These are phyloP conservation scores for Medicago ruthenica DNA, from an alignment of 306 rosid genomes.

Conservation along the genomic window DNA sequence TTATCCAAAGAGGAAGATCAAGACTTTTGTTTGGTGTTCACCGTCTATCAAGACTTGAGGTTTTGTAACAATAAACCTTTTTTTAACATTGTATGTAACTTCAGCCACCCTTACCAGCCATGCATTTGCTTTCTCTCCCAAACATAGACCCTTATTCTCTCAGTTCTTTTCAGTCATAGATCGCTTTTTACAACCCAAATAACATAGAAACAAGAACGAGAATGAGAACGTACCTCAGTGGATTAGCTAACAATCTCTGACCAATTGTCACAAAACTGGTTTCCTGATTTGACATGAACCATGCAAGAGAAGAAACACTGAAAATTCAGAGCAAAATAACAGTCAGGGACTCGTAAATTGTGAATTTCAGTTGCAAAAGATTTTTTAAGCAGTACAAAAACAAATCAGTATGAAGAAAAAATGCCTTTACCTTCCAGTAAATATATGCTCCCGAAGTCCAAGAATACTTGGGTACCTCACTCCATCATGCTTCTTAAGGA, in stretches of 20 bases:
- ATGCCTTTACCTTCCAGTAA: constrained; percentile 82
- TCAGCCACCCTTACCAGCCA: constrained; percentile 17
- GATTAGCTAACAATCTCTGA: constrained; percentile 95
- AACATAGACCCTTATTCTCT: constrained; percentile 2
- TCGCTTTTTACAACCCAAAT: constrained; percentile 5
- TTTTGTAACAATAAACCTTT: constrained; percentile 18
- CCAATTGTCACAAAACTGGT: constrained; percentile 99
- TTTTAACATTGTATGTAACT: background rate
- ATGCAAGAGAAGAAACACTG: constrained; percentile 99
- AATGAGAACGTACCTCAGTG: constrained; percentile 72
- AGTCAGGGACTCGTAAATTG: constrained; percentile 35
- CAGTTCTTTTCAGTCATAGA: background rate
- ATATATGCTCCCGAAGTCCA: constrained; percentile 96
- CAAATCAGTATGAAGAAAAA: constrained; percentile 19
- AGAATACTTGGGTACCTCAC: constrained; percentile 87
- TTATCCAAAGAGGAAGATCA: constrained; percentile 21
- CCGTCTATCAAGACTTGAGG: constrained; percentile 23
- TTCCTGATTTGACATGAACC: constrained; percentile 99
- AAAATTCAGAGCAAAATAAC: constrained; percentile 48
- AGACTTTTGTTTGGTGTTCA: constrained; percentile 4
- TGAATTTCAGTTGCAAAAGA: background rate
- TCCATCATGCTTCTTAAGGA: constrained; percentile 89
- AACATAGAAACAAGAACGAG: background rate
- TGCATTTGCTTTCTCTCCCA: constrained; percentile 2
- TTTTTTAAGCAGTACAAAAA: background rate